Conservation (phyloP, 805 yeast genomes). For the Monosporozyma solicola region DNA sequence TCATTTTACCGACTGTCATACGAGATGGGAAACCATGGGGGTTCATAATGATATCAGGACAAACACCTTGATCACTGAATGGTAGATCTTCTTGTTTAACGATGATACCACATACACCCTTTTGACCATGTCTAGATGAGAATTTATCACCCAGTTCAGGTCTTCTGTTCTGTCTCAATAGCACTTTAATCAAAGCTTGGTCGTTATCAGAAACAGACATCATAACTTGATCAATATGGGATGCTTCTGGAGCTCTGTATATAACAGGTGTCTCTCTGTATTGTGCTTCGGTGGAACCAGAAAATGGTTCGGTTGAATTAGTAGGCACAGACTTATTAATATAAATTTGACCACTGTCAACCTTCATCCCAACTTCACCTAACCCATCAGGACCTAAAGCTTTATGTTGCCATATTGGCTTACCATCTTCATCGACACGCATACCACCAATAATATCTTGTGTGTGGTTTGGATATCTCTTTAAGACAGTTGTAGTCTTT, state of each 20-base stretch:
- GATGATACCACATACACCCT: conserved; percentile 98
- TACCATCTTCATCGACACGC: conserved; percentile 73
- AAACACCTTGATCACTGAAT: conserved; percentile 82
- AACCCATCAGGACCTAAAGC: conserved; percentile 90
- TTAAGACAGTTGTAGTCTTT: conserved; percentile 81
- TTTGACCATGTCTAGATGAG: conserved; percentile 96
- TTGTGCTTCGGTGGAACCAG: conserved; percentile 33
- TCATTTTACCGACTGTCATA: conserved; percentile 99
- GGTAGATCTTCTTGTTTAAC: conserved; percentile 97
- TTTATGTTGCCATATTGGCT: conserved; percentile 78
- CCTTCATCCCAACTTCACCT: conserved; percentile 89
- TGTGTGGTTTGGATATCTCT: conserved; percentile 89
- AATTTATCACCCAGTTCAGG: conserved; percentile 98
- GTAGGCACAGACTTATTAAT: conserved; percentile 90
- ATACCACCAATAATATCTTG: conserved; percentile 87
- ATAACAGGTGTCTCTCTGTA: conserved; percentile 87
- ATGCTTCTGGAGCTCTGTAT: conserved; percentile 92
- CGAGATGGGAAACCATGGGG: conserved; percentile 99
- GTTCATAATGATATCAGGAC: conserved; percentile 95
- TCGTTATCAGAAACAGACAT: conserved; percentile 93
- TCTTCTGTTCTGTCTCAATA: conserved; percentile 89
- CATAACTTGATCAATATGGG: conserved; percentile 95
- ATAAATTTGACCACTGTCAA: conserved; percentile 89
- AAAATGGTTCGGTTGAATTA: conserved; percentile 46
- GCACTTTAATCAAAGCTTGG: conserved; percentile 85